A percentile compares a stretch with the other conserved stretches of the same genome.
These are phyloP conservation scores for Chiua virens DNA, from an alignment of 768 basidiomycete species.

Conservation along the genomic window DNA sequence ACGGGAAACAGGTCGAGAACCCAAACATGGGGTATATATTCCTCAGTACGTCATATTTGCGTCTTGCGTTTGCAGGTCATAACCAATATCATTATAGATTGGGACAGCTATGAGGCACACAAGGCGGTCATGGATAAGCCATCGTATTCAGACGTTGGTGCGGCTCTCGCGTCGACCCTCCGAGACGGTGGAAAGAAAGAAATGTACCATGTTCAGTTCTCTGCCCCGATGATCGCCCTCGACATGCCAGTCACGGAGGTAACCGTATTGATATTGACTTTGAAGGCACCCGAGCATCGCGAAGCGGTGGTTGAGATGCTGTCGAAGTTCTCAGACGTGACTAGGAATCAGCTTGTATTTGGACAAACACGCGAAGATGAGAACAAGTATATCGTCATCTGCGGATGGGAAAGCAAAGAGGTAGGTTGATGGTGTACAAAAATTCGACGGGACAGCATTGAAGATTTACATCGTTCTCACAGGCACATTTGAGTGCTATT, in stretches of 20 bases:
- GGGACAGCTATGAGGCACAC: slow-evolving; percentile 28
- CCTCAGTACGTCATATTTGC: no score
- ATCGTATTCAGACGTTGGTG: slow-evolving; percentile 1
- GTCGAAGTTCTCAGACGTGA: slow-evolving; percentile 10
- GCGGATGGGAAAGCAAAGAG: slow-evolving; percentile 25
- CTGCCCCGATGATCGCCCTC: background rate
- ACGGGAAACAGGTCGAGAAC: no score
- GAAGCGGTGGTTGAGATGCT: slow-evolving; percentile 9
- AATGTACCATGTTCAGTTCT: slow-evolving; percentile 25
- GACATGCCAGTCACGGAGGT: slow-evolving; percentile 4
- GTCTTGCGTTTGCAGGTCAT: background rate
- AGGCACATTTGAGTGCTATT: slow-evolving; percentile 16
- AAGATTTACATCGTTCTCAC: background rate
- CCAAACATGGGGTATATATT: no score
- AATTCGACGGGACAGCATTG: background rate
- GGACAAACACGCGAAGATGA: slow-evolving; percentile 21
- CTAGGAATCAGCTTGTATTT: slow-evolving; percentile 14
- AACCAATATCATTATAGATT: slow-evolving; percentile 15
- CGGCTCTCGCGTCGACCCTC: slow-evolving; percentile 2
- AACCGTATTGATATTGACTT: slow-evolving; percentile 11
- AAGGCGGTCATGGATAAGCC: background rate
- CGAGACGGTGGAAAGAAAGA: background rate
- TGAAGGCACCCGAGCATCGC: slow-evolving; percentile 26
- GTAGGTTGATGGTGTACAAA: slow-evolving; percentile 7
- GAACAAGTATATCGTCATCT: slow-evolving; percentile 19